Conservation (phyloP, 495 filamentous ascomycete genomes). For the Gamarada debralockiae region DNA sequence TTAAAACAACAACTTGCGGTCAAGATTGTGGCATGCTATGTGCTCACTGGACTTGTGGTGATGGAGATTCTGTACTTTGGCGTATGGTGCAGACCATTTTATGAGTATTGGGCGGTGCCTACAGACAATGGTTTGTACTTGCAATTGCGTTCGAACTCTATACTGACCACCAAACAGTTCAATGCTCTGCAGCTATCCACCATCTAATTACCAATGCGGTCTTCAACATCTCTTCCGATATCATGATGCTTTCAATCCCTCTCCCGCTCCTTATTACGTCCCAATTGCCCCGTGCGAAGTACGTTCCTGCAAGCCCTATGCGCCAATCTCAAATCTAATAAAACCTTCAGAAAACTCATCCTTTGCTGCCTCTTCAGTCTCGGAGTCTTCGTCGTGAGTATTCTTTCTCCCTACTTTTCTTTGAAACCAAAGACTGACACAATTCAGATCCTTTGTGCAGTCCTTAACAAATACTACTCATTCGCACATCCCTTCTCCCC, state of each 20-base stretch:
- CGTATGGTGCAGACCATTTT: slow-evolving; percentile 62
- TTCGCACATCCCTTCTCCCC: slow-evolving; percentile 51
- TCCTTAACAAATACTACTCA: slow-evolving; percentile 64
- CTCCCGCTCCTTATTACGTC: slow-evolving; percentile 55
- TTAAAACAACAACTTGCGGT: slow-evolving; percentile 45
- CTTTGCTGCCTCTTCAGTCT: slow-evolving; percentile 46
- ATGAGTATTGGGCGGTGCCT: slow-evolving; percentile 56
- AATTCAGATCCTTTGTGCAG: slow-evolving; percentile 48
- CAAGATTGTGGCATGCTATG: slow-evolving; percentile 50
- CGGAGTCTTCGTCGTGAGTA: slow-evolving; percentile 52
- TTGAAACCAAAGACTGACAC: not conserved
- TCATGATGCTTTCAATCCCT: slow-evolving; percentile 56
- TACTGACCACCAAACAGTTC: slow-evolving; percentile 25
- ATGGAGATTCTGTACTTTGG: slow-evolving; percentile 61
- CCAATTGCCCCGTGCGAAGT: slow-evolving; percentile 38
- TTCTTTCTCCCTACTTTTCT: not conserved
- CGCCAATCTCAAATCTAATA: not conserved
- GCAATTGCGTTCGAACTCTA: not conserved
- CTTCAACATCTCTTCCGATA: slow-evolving; percentile 63
- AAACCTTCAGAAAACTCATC: slow-evolving; percentile 44
- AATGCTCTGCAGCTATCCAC: slow-evolving; percentile 35
- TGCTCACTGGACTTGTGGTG: slow-evolving; percentile 50
- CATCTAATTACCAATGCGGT: slow-evolving; percentile 64
- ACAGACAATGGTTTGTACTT: slow-evolving; percentile 27
- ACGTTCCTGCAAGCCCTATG: not conserved